phyloP scores from a whole-genome alignment of 352 stramenopile genomes.

The Aphanomyces stellatus region DNA sequence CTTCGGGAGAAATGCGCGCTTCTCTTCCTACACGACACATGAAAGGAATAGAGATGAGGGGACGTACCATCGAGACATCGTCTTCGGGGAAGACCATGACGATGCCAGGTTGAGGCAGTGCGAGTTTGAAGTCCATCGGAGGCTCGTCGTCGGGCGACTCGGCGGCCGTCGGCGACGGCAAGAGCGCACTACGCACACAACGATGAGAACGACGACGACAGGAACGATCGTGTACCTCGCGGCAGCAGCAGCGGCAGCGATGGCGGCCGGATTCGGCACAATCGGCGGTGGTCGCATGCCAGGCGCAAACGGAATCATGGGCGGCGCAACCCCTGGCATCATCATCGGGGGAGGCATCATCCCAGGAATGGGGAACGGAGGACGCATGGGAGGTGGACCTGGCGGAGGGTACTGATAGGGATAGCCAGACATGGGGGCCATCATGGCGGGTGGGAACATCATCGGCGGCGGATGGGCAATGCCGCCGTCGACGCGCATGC shows the following conservation, averaged over 20 bases:
- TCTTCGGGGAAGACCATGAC: conserved; percentile 49
- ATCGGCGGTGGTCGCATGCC: conserved; percentile 42
- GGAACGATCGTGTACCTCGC: too few relatives aligned
- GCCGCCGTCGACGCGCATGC: not conserved
- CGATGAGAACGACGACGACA: too few relatives aligned
- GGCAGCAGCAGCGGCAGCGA: too few relatives aligned
- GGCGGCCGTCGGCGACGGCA: not conserved
- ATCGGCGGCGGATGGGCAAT: conserved; percentile 21
- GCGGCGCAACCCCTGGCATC: conserved; percentile 36
- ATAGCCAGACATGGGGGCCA: conserved; percentile 1
- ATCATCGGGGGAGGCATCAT: conserved; percentile 35
- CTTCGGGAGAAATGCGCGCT: conserved; percentile 62
- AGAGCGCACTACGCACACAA: not conserved
- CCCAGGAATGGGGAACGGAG: conserved; percentile 21
- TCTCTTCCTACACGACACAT: conserved; percentile 48
- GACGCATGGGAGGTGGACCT: not conserved
- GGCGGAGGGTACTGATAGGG: not conserved
- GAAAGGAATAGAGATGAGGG: not conserved
- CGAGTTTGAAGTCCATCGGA: not conserved
- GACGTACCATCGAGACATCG: conserved; percentile 44
- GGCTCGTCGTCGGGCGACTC: not conserved
- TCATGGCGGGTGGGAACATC: conserved; percentile 28
- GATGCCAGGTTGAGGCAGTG: conserved; percentile 31
- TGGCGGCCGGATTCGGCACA: too few relatives aligned
- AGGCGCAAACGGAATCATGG: conserved; percentile 38